phyloP scores from a whole-genome alignment of 2,329 filamentous ascomycete genomes.

The Ustulina deusta region DNA sequence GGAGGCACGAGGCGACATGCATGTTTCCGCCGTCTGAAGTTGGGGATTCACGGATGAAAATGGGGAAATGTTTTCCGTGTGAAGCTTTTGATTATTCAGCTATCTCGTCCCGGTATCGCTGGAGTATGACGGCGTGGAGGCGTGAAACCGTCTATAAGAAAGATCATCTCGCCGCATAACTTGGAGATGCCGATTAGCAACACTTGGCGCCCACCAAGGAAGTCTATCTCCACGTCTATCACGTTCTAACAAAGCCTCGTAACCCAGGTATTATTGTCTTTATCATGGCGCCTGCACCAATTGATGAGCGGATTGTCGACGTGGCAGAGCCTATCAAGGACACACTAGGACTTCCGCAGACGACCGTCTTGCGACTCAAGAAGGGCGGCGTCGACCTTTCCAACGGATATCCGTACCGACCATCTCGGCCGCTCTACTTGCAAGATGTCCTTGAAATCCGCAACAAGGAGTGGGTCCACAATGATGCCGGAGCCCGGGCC shows the following conservation, averaged over 20 bases:
- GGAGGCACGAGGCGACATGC: slow-evolving; percentile 27
- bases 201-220: not conserved
- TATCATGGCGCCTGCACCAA: slow-evolving; percentile 67
- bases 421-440: slow-evolving; percentile 73
- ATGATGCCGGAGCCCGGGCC: slow-evolving; percentile 73
- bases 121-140: slow-evolving; percentile 3
- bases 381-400: slow-evolving; percentile 78
- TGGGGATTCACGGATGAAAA: slow-evolving; percentile 2
- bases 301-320: slow-evolving; percentile 72
- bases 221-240: not conserved
- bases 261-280: not conserved
- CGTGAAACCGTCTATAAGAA: slow-evolving; percentile 20
- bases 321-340: slow-evolving; percentile 73
- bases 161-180: slow-evolving; percentile 16
- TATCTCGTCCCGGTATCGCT: slow-evolving; percentile 25
- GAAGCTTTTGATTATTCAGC: slow-evolving; percentile 32
- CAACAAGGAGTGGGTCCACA: slow-evolving; percentile 64
- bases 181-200: not conserved
- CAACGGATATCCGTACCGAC: slow-evolving; percentile 77
- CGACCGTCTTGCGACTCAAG: slow-evolving; percentile 68
- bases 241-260: not conserved
- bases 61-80: not conserved
- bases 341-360: slow-evolving; percentile 69
- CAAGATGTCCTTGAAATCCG: slow-evolving; percentile 77
- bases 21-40: not conserved